These are phyloP conservation scores for Paramyrothecium roridum DNA, from an alignment of 2,329 filamentous ascomycete genomes.

Conservation along the genomic window DNA sequence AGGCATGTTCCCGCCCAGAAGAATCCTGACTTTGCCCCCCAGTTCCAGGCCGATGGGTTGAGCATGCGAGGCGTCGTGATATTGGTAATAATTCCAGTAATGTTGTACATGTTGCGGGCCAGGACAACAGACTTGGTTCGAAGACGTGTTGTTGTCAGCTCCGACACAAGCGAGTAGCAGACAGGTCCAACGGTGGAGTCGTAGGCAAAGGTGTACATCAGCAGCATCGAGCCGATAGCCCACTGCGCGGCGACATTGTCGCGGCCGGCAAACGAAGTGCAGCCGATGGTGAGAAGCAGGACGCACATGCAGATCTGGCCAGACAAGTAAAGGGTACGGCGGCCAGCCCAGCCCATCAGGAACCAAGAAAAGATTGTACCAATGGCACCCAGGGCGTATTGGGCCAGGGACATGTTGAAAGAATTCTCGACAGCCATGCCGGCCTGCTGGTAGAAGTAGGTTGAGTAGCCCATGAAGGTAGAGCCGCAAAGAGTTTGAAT, in stretches of 20 bases:
- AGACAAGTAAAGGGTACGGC: slow-evolving; percentile 39
- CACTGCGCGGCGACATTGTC: slow-evolving; percentile 43
- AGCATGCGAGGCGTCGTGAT: slow-evolving; percentile 44
- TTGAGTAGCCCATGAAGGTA: slow-evolving; percentile 56
- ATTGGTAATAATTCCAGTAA: slow-evolving; percentile 43
- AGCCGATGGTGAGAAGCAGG: slow-evolving; percentile 39
- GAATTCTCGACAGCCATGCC: slow-evolving; percentile 34
- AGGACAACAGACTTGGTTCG: slow-evolving; percentile 44
- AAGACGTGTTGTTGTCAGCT: slow-evolving; percentile 41
- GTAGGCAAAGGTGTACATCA: slow-evolving; percentile 41
- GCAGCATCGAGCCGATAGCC: slow-evolving; percentile 42
- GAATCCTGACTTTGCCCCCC: slow-evolving; percentile 45
- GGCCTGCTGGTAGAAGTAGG: slow-evolving; percentile 44
- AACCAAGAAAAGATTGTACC: slow-evolving; percentile 45
- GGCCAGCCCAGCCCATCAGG: slow-evolving; percentile 38
- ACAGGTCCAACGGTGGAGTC: slow-evolving; percentile 47
- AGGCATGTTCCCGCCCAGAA: slow-evolving; percentile 43
- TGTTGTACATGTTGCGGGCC: slow-evolving; percentile 44
- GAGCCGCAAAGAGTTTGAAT: slow-evolving; percentile 37
- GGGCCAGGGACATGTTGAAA: slow-evolving; percentile 37
- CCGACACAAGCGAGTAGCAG: slow-evolving; percentile 77
- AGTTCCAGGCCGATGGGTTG: slow-evolving; percentile 42
- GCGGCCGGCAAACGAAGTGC: slow-evolving; percentile 52
- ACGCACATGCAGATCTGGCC: slow-evolving; percentile 46
- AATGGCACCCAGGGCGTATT: slow-evolving; percentile 39